Evolutionary conservation across 345 rosid genomes (phyloP), one percentile per base, ranked within the genome.

Genomic region (Arabidopsis thaliana): DNA sequence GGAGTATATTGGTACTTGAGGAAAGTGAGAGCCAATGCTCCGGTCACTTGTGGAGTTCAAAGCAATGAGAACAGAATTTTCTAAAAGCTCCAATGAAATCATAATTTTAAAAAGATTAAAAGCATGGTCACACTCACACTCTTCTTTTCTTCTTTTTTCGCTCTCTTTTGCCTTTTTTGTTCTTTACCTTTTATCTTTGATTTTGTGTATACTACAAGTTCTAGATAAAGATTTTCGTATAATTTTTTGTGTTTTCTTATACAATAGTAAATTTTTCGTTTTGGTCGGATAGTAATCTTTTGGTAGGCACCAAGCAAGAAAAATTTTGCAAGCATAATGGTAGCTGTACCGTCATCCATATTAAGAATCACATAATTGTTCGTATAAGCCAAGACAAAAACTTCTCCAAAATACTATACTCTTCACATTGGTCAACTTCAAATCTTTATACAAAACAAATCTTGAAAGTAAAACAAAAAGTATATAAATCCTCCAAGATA

Each of bases 31-130:
- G 88, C 91, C 59, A 88, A 83, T 81, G 91, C 89, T 66, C 93
- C 96, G 0, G 88, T 91, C 13, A 93, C 98, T 52, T 83, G 93
- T 76, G 97, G 97, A n/a, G 93, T 91, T 84, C 91, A 91, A 56
- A 87, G 80, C 84, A 93, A 83, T 77, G 97, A 91, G 52, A 93
- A 93, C 56, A 87, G 96, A 73, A 83, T 93, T 67, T 94, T 88
- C 78, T 94, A 71, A 84, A 68, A 30, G 51, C 62, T 58, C 2
- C 6, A 4, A 52, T 59, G 30, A 61, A 28, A 33, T 38, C 37
- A 57, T 67, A 38, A 12, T 11, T 34, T 10, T 16, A 5, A 0
- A 14, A 60, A 22, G 56, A 13, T 10, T 10, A 32, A 52, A 76
- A 56, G 60, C 57, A 69, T 44, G 3, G 7, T 57, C n/a, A 4